Evolutionary conservation across 108 stramenopile species (phyloP), one percentile per base, ranked within the genome.

Genomic region (Conticribra guillardii): DNA sequence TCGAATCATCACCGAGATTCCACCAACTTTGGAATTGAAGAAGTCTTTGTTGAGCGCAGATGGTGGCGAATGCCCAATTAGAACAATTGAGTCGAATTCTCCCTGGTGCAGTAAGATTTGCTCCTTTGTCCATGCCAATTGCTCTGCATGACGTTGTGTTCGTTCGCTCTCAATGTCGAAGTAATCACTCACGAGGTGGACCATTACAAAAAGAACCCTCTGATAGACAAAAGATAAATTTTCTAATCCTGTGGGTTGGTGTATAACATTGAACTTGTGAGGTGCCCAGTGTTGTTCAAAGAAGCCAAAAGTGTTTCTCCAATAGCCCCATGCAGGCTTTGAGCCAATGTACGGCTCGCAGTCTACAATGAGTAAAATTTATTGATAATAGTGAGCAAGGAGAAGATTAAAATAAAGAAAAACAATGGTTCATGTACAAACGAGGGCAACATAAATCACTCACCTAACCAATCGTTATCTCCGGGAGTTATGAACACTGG

Each of bases 401-500:
- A 27, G 21, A 24, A 18, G 11, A 14, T 4, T 8, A 55, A 26
- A 24, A 26, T n/a, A n/a, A n/a, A n/a, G n/a, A n/a, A n/a, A n/a
- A n/a, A n/a, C n/a, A n/a, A n/a, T n/a, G n/a, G n/a, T n/a, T n/a
- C n/a, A n/a, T n/a, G n/a, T n/a, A n/a, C n/a, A n/a, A n/a, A n/a
- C n/a, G n/a, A 22, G 37, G 47, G 26, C 5, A 1, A 48, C 2
- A 23, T 5, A 27, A 29, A 24, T 34, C 1, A 48, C 61, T 62
- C 19, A 62, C 61, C 46, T 27, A 62, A 46, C 46, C 61, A 62
- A 18, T 54, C 66, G 30, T 67, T 67, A 26, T 67, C 53, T 17
- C 66, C 53, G 0, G 66, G 66, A 7, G 55, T 54, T 24, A 67
- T 67, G 31, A 67, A 67, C 28, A 67, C 66, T 41, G 66, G 66